Conservation (phyloP, 1,139 yeast species). For the Taphrina deformans region DNA sequence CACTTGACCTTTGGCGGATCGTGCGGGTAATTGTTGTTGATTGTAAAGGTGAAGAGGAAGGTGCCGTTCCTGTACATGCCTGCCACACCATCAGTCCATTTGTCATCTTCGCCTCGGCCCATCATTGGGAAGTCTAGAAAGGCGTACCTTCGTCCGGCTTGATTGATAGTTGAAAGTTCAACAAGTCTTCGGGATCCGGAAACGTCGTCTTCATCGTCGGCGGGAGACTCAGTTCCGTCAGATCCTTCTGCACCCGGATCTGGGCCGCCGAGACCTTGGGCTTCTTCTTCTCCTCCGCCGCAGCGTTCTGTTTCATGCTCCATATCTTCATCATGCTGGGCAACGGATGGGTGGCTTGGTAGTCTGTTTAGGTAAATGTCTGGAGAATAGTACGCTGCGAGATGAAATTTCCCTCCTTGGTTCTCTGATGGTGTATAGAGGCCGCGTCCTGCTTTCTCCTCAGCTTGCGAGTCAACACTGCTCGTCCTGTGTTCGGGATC, state of each 20-base stretch:
- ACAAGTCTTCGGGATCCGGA: constrained; percentile 58
- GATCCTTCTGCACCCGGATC: constrained; percentile 55
- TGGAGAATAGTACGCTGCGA: neutral
- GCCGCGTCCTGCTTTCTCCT: too few relatives aligned
- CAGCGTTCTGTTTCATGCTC: constrained; percentile 35
- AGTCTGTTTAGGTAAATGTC: neutral
- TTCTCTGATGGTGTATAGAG: too few relatives aligned
- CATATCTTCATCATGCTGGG: constrained; percentile 33
- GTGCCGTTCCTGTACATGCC: constrained; percentile 63
- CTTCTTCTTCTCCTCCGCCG: constrained; percentile 44
- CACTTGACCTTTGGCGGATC: constrained; percentile 72
- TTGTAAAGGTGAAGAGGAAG: constrained; percentile 64
- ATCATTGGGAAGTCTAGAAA: too few relatives aligned
- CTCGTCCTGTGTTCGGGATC: neutral
- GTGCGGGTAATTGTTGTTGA: constrained; percentile 78
- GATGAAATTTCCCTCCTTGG: too few relatives aligned
- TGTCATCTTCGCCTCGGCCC: neutral
- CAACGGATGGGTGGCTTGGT: neutral
- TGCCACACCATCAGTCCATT: neutral
- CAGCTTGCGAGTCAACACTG: too few relatives aligned
- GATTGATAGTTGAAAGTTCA: constrained; percentile 62
- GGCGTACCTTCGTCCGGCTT: constrained; percentile 82
- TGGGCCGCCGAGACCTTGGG: constrained; percentile 54
- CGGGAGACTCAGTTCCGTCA: constrained; percentile 70
- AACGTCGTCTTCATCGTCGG: constrained; percentile 59